These are phyloP conservation scores for Hyphodiscus hymeniophilus DNA, from an alignment of 495 filamentous ascomycete species.

Conservation along the genomic window DNA sequence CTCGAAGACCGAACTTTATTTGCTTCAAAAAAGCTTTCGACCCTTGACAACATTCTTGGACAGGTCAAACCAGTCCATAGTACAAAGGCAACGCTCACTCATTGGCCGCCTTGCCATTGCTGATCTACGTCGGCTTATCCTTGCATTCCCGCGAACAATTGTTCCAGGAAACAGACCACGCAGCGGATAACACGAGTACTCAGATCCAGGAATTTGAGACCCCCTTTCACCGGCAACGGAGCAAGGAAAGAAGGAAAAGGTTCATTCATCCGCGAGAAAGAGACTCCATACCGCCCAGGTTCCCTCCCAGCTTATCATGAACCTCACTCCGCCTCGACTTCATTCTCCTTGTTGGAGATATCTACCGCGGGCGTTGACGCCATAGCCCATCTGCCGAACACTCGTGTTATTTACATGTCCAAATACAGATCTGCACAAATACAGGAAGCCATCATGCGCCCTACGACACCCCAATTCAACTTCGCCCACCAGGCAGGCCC, in stretches of 20 bases:
- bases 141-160: conserved; percentile 5
- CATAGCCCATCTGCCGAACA: conserved; percentile 13
- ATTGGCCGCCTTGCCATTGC: conserved; percentile 17
- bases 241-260: neutral
- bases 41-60: conserved; percentile 10
- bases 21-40: conserved; percentile 14
- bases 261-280: conserved; percentile 6
- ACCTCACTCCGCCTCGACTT: conserved; percentile 41
- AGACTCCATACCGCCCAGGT: conserved; percentile 19
- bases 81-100: conserved; percentile 4
- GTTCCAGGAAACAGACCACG: conserved; percentile 3
- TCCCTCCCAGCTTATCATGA: conserved; percentile 40
- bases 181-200: conserved; percentile 4
- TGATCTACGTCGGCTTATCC: conserved; percentile 13
- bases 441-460: conserved; percentile 30
- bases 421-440: conserved; percentile 3
- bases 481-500: conserved; percentile 38
- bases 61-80: conserved; percentile 10
- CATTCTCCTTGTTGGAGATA: conserved; percentile 46
- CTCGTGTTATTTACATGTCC: neutral
- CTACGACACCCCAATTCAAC: conserved; percentile 33
- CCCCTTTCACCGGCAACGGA: conserved; percentile 12
- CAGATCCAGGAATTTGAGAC: conserved; percentile 17
- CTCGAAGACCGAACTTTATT: conserved; percentile 6
- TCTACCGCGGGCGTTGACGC: conserved; percentile 21